These are phyloP conservation scores for Wallacemonas rigidus DNA, from an alignment of 208 protist genomes.

Conservation along the genomic window DNA sequence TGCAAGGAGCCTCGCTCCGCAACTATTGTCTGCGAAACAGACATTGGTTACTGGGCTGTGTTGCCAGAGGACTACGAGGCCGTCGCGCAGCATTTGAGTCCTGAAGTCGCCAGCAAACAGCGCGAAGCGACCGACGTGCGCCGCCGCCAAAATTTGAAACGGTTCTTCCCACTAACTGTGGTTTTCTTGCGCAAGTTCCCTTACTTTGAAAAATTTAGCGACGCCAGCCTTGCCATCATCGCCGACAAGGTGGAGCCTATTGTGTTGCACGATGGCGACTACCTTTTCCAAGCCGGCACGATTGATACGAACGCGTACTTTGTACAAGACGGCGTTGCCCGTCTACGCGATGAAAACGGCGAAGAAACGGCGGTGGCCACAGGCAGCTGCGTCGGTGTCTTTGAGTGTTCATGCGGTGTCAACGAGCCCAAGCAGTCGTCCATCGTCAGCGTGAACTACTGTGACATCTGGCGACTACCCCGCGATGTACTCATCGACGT, in stretches of 20 bases:
- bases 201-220: conserved; percentile 81
- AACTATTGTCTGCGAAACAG: conserved; percentile 85
- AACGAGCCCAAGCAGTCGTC: conserved; percentile 78
- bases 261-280: conserved; percentile 83
- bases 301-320: conserved; percentile 86
- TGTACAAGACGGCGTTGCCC: conserved; percentile 78
- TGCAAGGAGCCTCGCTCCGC: conserved; percentile 87
- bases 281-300: conserved; percentile 53
- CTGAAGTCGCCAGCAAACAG: conserved; percentile 78
- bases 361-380: conserved; percentile 37
- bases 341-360: conserved; percentile 44
- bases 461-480: conserved; percentile 81
- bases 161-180: conserved; percentile 77
- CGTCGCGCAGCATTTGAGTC: conserved; percentile 68
- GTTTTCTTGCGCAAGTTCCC: conserved; percentile 77
- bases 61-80: conserved; percentile 83
- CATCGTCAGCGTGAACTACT: conserved; percentile 86
- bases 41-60: conserved; percentile 82
- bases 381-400: conserved; percentile 85
- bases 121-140: conserved; percentile 85
- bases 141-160: conserved; percentile 77
- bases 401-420: conserved; percentile 85
- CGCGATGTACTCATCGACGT: conserved; percentile 78
- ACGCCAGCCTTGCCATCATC: conserved; percentile 49
- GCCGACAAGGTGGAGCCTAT: conserved; percentile 77